Evolutionary conservation across 164 flowering plant species (phyloP), one percentile per base, ranked within the genome.

Genomic region (Malania oleifera): DNA sequence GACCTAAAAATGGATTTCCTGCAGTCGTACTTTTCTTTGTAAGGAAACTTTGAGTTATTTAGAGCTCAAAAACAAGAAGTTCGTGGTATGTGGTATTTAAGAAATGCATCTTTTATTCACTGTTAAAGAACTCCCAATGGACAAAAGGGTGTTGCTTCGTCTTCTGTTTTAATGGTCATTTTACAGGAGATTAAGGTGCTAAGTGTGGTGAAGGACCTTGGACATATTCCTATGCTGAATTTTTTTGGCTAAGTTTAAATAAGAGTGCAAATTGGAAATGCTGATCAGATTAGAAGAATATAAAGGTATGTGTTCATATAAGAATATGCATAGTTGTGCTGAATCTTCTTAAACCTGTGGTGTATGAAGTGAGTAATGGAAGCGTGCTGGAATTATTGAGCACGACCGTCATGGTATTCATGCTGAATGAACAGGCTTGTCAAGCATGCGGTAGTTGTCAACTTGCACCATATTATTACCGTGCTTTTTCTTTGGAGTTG

Each of bases 91-190:
- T 57, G 59, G 37, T 62, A 27, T 66, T 51, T 66, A 53, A 54
- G 54, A 56, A 18, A 56, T 64, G 25, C 51, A 52, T 56, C 55
- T 52, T 60, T 25, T 47, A 38, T 54, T 65, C 48, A 54, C 56
- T 65, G 10, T 60, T 41, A 44, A 47, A 61, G 67, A 37, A 53
- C 62, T 57, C 20, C 22, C 48, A 43, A 35, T 59, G 76, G 76
- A 62, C 38, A 52, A 50, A 49, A 56, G 52, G 64, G 64, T 58
- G 46, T 28, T 62, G 47, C 37, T 37, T 44, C 55, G 23, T 40
- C 53, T 22, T 40, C 20, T 60, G 48, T 56, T 56, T 25, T 29
- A 26, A 12, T 50, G 60, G 60, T 39, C 45, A 24, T 17, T 3
- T 1, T 22, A 46, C 9, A 22, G 7, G 50, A 44, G 26, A 5